Evolutionary conservation across 1,284 basidiomycete genomes (phyloP).

Genomic region (Anthracocystis walkeri): DNA sequence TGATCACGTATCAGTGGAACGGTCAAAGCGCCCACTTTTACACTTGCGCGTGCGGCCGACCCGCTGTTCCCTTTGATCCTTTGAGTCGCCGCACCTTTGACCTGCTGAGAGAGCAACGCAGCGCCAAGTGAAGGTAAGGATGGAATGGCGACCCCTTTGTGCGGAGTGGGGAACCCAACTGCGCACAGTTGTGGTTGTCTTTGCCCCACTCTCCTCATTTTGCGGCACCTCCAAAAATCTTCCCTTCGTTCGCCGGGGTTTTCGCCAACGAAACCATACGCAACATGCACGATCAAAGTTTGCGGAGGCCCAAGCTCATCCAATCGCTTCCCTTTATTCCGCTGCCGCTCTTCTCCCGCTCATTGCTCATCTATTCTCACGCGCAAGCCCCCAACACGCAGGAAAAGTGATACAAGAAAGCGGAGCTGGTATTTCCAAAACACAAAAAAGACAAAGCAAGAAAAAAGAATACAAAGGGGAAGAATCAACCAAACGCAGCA

Average conservation of each 20-base stretch:
- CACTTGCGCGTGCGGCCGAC: slow-evolving; percentile 1
- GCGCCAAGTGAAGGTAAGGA: background rate
- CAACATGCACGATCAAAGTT: slow-evolving; percentile 3
- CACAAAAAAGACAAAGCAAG: slow-evolving; percentile 21
- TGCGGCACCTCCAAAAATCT: background rate
- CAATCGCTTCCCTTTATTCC: slow-evolving; percentile 10
- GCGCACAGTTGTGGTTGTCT: slow-evolving; percentile 1
- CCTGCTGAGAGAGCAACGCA: background rate
- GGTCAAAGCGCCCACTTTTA: slow-evolving; percentile 18
- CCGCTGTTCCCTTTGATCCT: background rate
- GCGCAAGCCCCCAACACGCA: background rate
- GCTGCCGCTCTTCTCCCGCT: background rate
- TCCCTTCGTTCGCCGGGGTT: slow-evolving; percentile 7
- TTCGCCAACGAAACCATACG: background rate
- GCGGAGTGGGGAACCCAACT: background rate
- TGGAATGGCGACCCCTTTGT: slow-evolving; percentile 15
- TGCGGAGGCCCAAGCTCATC: slow-evolving; percentile 10
- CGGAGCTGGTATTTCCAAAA: slow-evolving; percentile 16
- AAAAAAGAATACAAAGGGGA: slow-evolving; percentile 18
- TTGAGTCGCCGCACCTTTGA: background rate
- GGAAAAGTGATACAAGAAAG: background rate
- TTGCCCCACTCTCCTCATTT: slow-evolving; percentile 21
- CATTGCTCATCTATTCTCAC: background rate
- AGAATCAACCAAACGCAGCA: slow-evolving; percentile 30
- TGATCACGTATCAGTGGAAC: background rate